A percentile compares a stretch with the other conserved stretches of the same genome.
Evolutionary conservation across 805 yeast species (phyloP).

Genomic region (Lipomyces sp.): DNA sequence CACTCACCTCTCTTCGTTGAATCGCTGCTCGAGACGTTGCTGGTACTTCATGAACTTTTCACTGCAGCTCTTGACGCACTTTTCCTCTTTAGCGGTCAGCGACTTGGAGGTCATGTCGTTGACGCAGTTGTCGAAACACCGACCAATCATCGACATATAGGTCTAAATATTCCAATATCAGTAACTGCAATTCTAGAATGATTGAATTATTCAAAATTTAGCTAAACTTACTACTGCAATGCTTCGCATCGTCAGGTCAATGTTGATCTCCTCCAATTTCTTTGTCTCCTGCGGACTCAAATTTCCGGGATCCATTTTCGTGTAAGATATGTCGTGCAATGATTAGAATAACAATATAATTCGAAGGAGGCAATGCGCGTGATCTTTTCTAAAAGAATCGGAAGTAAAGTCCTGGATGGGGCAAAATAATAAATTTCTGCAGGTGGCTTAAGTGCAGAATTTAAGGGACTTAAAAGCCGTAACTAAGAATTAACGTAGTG

Average conservation of each 20-base stretch:
- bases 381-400: background rate
- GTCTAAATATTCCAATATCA: slow-evolving; percentile 44
- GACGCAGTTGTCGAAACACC: slow-evolving; percentile 97
- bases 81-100: slow-evolving; percentile 80
- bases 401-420: background rate
- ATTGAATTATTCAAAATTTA: background rate
- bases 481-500: background rate
- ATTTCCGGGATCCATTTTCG: slow-evolving; percentile 22
- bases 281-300: slow-evolving; percentile 31
- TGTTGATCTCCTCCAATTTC: slow-evolving; percentile 33
- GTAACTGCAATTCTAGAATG: background rate
- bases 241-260: slow-evolving; percentile 28
- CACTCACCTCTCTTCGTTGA: slow-evolving; percentile 89
- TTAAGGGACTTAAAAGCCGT: background rate
- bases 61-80: slow-evolving; percentile 88
- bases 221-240: slow-evolving; percentile 25
- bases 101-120: slow-evolving; percentile 95
- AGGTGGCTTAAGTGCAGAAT: background rate
- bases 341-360: background rate
- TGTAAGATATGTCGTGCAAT: background rate
- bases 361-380: background rate
- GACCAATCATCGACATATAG: slow-evolving; percentile 91
- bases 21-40: slow-evolving; percentile 97
- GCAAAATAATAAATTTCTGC: background rate
- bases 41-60: slow-evolving; percentile 97